These are phyloP conservation scores for Tricholoma furcatifolium DNA, from an alignment of 768 basidiomycete genomes.

Conservation along the genomic window DNA sequence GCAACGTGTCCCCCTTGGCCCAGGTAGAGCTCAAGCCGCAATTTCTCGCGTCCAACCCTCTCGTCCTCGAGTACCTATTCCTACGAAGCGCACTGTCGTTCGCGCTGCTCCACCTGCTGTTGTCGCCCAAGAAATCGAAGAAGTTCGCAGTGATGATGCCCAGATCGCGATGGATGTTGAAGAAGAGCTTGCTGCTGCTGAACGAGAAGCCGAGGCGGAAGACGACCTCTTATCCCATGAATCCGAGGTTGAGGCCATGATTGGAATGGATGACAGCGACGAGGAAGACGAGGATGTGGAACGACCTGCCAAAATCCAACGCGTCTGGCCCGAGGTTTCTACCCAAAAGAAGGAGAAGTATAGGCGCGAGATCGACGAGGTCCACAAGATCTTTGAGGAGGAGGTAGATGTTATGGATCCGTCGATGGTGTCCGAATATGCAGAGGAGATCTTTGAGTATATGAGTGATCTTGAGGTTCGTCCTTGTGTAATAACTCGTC, in stretches of 20 bases:
- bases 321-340: constrained; percentile 74
- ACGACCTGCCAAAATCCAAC: constrained; percentile 38
- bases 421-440: constrained; percentile 97
- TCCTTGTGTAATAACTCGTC: constrained; percentile 3
- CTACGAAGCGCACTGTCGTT: constrained; percentile 36
- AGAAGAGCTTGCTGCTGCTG: constrained; percentile 35
- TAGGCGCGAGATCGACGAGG: constrained; percentile 58
- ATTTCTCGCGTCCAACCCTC: constrained; percentile 33
- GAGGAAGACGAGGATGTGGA: constrained; percentile 39
- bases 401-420: constrained; percentile 76
- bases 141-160: constrained; percentile 30
- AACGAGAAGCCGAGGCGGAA: constrained; percentile 41
- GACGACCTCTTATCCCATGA: constrained; percentile 39
- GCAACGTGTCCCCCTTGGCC: constrained; percentile 71
- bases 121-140: constrained; percentile 38
- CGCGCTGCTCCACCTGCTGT: constrained; percentile 44
- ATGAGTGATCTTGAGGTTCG: constrained; percentile 92
- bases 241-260: constrained; percentile 64
- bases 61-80: constrained; percentile 29
- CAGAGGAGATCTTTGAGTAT: constrained; percentile 97
- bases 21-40: constrained; percentile 47
- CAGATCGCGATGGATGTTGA: constrained; percentile 69
- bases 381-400: constrained; percentile 71
- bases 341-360: constrained; percentile 60
- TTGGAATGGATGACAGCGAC: constrained; percentile 49